Evolutionary conservation across 768 basidiomycete genomes (phyloP), one percentile per base, ranked within the genome.

Genomic region (Kwoniella newhampshirensis): DNA sequence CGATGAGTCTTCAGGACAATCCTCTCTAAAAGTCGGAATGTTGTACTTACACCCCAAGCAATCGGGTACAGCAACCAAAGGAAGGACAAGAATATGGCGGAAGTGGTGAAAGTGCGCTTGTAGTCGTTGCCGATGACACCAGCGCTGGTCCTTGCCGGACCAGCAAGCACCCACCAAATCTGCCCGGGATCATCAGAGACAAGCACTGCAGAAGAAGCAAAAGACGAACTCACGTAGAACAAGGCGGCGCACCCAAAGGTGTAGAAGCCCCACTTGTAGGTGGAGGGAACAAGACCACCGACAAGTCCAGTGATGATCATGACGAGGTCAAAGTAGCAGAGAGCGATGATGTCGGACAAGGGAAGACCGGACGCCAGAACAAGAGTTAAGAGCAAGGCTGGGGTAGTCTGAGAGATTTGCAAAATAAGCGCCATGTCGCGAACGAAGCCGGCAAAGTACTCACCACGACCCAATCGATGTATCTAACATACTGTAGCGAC

Each of bases 51-150:
- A 46, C 80, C 83, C 84, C 83, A 84, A 23, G 78, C 79, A 59
- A 85, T 80, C 9, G 84, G 73, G 75, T 84, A 84, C n/a, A 83
- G 62, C 54, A 81, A 53, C 81, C 82, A 84, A 62, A 84, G 76
- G 73, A 83, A 78, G n/a, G 80, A 77, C 58, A 85, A 77, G 75
- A 79, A 79, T 13, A 60, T 63, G 2, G 81, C 79, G n/a, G 79
- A 78, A 18, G 32, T 62, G 42, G 68, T 64, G 73, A 78, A 78
- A 1, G 73, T 54, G 47, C 46, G 49, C 53, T 64, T 59, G 67
- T 64, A 74, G 9, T 67, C 71, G 36, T 61, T 27, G 18, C 75
- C 73, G 53, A 76, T 61, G 17, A 59, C 61, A 7, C 51, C 63
- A 13, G 78, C 75, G 18, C 74, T 72, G 17, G 56, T 36, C n/a